Evolutionary conservation across 2,329 filamentous ascomycete species (phyloP).

Genomic region (Samsoniella hepiali): DNA sequence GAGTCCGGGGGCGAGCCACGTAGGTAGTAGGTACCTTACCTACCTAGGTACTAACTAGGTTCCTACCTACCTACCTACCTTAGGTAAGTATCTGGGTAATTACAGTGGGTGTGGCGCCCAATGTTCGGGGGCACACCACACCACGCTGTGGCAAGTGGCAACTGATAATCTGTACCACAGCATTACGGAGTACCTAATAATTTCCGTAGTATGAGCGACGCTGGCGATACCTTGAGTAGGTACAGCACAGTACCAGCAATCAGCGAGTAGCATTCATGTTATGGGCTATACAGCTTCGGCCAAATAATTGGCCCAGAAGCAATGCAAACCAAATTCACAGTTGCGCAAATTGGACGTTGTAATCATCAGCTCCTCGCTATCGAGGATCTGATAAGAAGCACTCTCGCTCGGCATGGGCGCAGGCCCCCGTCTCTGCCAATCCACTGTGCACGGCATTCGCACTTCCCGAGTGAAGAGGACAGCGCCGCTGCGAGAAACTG

Average conservation of each 20-base stretch:
- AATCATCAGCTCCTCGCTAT: not conserved
- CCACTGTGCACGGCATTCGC: not conserved
- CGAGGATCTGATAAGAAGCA: conserved; percentile 6
- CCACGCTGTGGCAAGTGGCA: not conserved
- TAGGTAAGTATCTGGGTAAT: not conserved
- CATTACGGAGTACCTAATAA: too few species aligned
- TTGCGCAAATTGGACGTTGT: not conserved
- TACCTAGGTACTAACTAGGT: not conserved
- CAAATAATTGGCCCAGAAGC: too few species aligned
- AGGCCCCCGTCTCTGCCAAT: conserved; percentile 1
- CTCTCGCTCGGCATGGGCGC: not conserved
- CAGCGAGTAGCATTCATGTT: too few species aligned
- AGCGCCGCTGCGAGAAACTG: not conserved
- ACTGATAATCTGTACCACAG: not conserved
- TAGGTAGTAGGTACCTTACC: not conserved
- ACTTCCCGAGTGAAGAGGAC: too few species aligned
- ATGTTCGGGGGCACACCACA: not conserved
- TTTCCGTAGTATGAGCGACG: too few species aligned
- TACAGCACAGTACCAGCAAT: too few species aligned
- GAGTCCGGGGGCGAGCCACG: conserved; percentile 27
- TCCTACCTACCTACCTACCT: not conserved
- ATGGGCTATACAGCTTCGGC: too few species aligned
- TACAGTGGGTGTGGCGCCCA: not conserved
- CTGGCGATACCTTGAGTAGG: too few species aligned
- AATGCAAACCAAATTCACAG: too few species aligned